phyloP scores from a whole-genome alignment of 2,329 filamentous ascomycete genomes.

The Dryadomyces quercivorus region DNA sequence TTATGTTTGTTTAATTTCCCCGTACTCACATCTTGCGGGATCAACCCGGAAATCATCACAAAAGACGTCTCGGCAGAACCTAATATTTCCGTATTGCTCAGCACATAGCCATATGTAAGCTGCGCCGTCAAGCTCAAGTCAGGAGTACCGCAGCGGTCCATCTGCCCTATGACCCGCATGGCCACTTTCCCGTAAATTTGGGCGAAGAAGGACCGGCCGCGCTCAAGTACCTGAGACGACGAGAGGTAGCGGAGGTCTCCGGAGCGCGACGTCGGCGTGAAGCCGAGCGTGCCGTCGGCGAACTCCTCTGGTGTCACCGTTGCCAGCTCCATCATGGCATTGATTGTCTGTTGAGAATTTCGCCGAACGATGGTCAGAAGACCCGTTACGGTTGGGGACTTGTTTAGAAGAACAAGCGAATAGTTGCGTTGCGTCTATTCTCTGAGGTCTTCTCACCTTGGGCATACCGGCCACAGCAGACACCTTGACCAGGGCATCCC shows the following conservation, averaged over 20 bases:
- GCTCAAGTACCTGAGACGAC: constrained; percentile 22
- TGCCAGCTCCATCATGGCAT: constrained; percentile 32
- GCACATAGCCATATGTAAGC: constrained; percentile 35
- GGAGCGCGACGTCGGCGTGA: constrained; percentile 26
- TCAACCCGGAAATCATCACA: constrained; percentile 35
- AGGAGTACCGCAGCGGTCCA: constrained; percentile 35
- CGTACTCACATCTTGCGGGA: constrained; percentile 35
- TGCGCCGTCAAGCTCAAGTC: constrained; percentile 35
- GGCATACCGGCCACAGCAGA: constrained; percentile 35
- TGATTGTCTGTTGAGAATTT: constrained; percentile 26
- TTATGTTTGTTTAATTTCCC: neutral
- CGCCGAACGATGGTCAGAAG: too few relatives aligned
- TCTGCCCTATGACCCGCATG: constrained; percentile 31
- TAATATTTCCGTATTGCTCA: constrained; percentile 35
- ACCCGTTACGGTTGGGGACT: too few relatives aligned
- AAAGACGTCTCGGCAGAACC: constrained; percentile 34
- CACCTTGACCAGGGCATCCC: constrained; percentile 37
- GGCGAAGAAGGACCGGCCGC: constrained; percentile 35
- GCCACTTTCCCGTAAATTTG: constrained; percentile 37
- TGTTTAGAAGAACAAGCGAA: too few relatives aligned
- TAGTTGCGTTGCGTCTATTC: neutral
- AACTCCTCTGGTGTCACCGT: constrained; percentile 27
- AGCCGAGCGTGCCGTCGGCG: constrained; percentile 23
- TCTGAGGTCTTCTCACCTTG: constrained; percentile 24
- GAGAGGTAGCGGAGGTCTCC: constrained; percentile 26